These are phyloP conservation scores for Oryza officinalis DNA, from an alignment of 176 grass and related monocot species.

Conservation along the genomic window DNA sequence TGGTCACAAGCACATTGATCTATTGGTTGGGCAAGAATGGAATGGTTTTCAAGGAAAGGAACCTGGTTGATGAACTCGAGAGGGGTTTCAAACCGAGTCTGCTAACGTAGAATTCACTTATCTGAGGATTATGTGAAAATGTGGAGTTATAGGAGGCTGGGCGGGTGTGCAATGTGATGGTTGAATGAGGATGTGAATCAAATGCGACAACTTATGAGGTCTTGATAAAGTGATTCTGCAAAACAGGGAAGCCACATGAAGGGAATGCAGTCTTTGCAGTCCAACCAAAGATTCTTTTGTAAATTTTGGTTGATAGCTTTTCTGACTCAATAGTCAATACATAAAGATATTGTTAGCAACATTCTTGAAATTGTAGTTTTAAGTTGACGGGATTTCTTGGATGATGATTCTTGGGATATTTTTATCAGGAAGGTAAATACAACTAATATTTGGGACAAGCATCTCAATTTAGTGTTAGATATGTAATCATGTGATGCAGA, in stretches of 20 bases:
- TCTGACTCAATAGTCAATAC: slow-evolving; percentile 31
- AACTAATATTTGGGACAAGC: slow-evolving; percentile 22
- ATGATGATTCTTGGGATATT: slow-evolving; percentile 51
- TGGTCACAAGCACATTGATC: slow-evolving; percentile 52
- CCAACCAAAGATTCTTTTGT: slow-evolving; percentile 20
- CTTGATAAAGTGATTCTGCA: slow-evolving; percentile 59
- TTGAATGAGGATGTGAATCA: slow-evolving; percentile 50
- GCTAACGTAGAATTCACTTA: slow-evolving; percentile 69
- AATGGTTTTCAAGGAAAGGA: slow-evolving; percentile 55
- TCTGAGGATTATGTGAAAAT: slow-evolving; percentile 62
- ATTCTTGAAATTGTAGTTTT: slow-evolving; percentile 42
- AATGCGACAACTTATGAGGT: slow-evolving; percentile 47
- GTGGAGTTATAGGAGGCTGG: slow-evolving; percentile 51
- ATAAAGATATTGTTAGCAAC: slow-evolving; percentile 32
- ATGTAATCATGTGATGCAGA: slow-evolving; percentile 29
- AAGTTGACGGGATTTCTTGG: slow-evolving; percentile 18
- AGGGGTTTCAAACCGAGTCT: slow-evolving; percentile 51
- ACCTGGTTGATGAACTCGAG: slow-evolving; percentile 65
- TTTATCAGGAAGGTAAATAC: slow-evolving; percentile 51
- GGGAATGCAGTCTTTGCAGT: slow-evolving; percentile 30
- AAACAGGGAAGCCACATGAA: slow-evolving; percentile 43
- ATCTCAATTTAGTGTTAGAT: slow-evolving; percentile 36
- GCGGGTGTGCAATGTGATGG: slow-evolving; percentile 57
- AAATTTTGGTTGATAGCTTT: slow-evolving; percentile 50
- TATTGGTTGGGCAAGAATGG: slow-evolving; percentile 76